Percentiles rank a stretch among this genome's conserved stretches.
Evolutionary conservation across 2,329 filamentous ascomycete genomes (phyloP).

Genomic region (Cercospora sp.): DNA sequence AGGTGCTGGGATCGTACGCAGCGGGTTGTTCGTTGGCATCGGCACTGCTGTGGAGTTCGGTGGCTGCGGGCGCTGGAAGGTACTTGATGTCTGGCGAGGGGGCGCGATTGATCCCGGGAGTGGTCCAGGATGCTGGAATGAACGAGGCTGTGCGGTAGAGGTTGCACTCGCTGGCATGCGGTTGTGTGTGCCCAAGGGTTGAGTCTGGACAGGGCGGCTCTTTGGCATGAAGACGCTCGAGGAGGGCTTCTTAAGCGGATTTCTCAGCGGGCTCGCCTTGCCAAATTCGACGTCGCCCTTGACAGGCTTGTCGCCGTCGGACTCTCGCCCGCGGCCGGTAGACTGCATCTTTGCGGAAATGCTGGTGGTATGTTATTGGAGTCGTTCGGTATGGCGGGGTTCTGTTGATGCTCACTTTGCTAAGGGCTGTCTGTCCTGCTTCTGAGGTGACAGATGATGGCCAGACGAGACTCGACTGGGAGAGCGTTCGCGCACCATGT

Average conservation of each 20-base stretch:
- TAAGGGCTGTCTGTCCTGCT: slow-evolving; percentile 29
- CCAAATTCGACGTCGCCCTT: slow-evolving; percentile 53
- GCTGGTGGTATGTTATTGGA: slow-evolving; percentile 14
- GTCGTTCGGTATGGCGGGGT: neutral
- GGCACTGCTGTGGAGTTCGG: slow-evolving; percentile 14
- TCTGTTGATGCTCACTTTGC: slow-evolving; percentile 27
- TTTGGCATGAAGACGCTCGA: slow-evolving; percentile 35
- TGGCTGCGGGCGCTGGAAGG: slow-evolving; percentile 1
- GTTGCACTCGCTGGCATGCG: slow-evolving; percentile 7
- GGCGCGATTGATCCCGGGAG: slow-evolving; percentile 27
- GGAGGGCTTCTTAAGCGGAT: slow-evolving; percentile 41
- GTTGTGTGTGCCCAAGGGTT: slow-evolving; percentile 15
- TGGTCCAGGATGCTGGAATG: slow-evolving; percentile 3
- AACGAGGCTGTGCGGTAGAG: neutral
- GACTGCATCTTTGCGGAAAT: slow-evolving; percentile 40
- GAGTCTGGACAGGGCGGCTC: slow-evolving; percentile 20
- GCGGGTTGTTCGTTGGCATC: slow-evolving; percentile 50
- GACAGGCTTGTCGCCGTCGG: neutral
- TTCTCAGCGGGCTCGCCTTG: slow-evolving; percentile 58
- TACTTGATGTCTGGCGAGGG: slow-evolving; percentile 25
- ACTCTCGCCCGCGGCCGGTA: slow-evolving; percentile 23
- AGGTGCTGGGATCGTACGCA: slow-evolving; percentile 52
- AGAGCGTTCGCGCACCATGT: slow-evolving; percentile 32
- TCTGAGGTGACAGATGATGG: slow-evolving; percentile 27
- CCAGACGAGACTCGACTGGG: slow-evolving; percentile 28